Base-by-base conservation (phyloP, 805 yeast genomes). In the Candida mattraensis region DNA sequence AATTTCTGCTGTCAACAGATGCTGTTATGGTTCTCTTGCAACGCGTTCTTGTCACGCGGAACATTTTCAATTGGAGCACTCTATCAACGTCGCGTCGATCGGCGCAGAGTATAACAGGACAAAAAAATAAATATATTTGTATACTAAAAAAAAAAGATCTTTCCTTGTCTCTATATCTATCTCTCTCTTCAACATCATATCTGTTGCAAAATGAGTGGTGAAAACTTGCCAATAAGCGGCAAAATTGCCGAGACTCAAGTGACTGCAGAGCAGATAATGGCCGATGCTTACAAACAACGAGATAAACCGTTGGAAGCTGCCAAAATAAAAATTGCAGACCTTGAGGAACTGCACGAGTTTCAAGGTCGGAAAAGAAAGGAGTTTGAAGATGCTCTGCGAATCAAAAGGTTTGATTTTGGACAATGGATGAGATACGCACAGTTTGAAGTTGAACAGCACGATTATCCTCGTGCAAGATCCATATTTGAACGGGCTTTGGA, bases 361-460 rank as follows among this genome's bases (percentile, higher is more conserved):
- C 96, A 87, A 56, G 70, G 83, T 17, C 66, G 88, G 17, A 87
- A 84, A 48, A 66, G 99, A 42, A 72, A 74, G 21, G 96, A 86
- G 47, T 91, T 69, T 56, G 98, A 93, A 61, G 80, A 80, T 47
- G 94, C 89, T n/a, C 63, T 93, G 35, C 77, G 93, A 48, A 73
- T 93, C 47, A 91, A 91, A 56, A 66, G 95, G 40, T 73, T 83
- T 22, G 88, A 87, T 52, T 70, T 75, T 51, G 83, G 87, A 2
- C 95, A 88, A 56, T 93, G 98, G 96, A 70, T 87, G 56, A 68
- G 96, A 37, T 93, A 91, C 58, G 98, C 96, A 0, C 75, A 74
- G 40, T 87, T 88, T 76, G 99, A 91, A 60, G 58, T 80, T 4
- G 83, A 83, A 5, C 91, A 86, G 48, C 82, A 78, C 41, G 95